These are phyloP conservation scores for Paecilomyces variotii DNA, from an alignment of 2,329 filamentous ascomycete species.

Conservation along the genomic window DNA sequence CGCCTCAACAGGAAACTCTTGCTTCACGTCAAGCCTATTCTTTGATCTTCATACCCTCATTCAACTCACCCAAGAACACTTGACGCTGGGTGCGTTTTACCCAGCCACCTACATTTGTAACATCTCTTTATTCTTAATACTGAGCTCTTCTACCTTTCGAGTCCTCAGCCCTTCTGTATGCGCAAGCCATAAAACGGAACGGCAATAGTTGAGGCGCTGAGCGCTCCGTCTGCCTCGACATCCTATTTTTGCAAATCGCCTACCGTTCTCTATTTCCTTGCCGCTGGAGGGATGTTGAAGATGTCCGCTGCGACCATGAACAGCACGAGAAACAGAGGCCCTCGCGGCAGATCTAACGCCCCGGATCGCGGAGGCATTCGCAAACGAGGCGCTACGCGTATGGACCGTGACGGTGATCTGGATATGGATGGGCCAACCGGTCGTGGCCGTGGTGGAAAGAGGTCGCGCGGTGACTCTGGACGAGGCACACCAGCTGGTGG, in stretches of 20 bases:
- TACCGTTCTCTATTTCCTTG: neutral
- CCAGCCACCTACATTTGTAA: neutral
- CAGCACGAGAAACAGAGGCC: slow-evolving; percentile 25
- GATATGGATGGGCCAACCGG: slow-evolving; percentile 46
- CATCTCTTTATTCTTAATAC: neutral
- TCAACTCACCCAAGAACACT: neutral
- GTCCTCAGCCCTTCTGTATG: neutral
- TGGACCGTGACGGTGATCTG: slow-evolving; percentile 56
- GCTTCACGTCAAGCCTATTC: neutral
- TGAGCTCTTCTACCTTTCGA: neutral
- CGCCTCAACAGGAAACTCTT: neutral
- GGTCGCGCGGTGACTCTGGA: slow-evolving; percentile 23
- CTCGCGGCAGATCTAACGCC: slow-evolving; percentile 19
- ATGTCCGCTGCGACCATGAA: slow-evolving; percentile 10
- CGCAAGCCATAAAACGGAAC: neutral
- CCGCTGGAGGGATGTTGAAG: slow-evolving; percentile 9
- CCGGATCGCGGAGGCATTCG: slow-evolving; percentile 43
- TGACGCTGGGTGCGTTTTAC: neutral
- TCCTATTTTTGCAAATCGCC: neutral
- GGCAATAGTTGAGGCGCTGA: neutral
- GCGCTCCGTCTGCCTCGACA: neutral
- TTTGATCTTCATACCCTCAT: neutral
- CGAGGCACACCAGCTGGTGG: slow-evolving; percentile 13
- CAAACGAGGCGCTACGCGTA: slow-evolving; percentile 39
- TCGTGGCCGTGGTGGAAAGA: slow-evolving; percentile 25